Conservation (phyloP, 2,329 filamentous ascomycete species). For the Stagonosporopsis vannaccii region DNA sequence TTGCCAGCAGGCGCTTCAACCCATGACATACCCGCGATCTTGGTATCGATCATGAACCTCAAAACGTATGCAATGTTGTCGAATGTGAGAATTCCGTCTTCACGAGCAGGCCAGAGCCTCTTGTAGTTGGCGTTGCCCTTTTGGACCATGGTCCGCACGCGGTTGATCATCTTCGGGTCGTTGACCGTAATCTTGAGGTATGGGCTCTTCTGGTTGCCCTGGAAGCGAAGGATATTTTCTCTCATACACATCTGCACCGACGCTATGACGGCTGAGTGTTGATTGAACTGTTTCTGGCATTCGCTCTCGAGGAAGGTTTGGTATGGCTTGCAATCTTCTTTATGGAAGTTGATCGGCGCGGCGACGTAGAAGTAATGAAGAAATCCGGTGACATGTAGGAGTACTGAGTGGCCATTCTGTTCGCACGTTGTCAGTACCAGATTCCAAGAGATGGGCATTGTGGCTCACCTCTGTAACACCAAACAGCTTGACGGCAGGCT, state of each 20-base stretch:
- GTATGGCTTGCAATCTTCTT: conserved; percentile 79
- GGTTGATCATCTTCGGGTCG: conserved; percentile 84
- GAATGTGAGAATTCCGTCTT: conserved; percentile 82
- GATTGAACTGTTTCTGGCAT: conserved; percentile 62
- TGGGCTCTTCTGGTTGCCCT: conserved; percentile 88
- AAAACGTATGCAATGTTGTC: conserved; percentile 96
- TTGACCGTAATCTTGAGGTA: conserved; percentile 94
- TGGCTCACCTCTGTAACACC: conserved; percentile 77
- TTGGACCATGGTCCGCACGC: conserved; percentile 78
- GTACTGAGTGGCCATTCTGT: conserved; percentile 81
- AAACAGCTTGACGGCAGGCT: conserved; percentile 85
- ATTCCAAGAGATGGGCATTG: no score
- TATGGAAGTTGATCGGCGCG: conserved; percentile 81
- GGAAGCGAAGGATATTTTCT: conserved; percentile 93
- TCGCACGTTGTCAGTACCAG: conserved; percentile 18
- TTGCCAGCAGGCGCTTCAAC: conserved; percentile 80
- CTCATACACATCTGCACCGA: conserved; percentile 82
- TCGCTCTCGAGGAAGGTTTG: conserved; percentile 81
- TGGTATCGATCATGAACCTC: conserved; percentile 97
- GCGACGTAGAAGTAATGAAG: conserved; percentile 95
- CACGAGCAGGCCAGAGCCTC: conserved; percentile 73
- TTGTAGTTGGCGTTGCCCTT: conserved; percentile 84
- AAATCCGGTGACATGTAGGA: conserved; percentile 95
- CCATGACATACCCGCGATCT: conserved; percentile 97
- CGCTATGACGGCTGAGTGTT: conserved; percentile 76